Base-by-base conservation (phyloP, 176 grass and related monocot species). In the Carex myosuroides region DNA sequence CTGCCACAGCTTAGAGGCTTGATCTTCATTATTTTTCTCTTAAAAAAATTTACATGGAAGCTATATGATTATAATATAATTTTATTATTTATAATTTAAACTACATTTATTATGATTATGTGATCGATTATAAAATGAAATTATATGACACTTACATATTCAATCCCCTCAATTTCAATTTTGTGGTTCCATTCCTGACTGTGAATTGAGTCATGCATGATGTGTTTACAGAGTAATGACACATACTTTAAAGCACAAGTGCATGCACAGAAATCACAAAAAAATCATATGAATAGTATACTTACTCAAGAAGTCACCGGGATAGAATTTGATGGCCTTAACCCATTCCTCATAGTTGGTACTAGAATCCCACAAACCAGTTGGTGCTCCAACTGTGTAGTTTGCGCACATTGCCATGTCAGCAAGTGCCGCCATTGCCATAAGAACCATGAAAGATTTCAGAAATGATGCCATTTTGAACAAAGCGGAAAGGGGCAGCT, bases 231-330 rank as follows among this genome's bases (percentile, higher is more conserved):
- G 16, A 70, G 6, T 17, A 70, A 70, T 69, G 32, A 17, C 32
- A 69, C 66, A 70, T 70, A 68, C 32, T 17, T 42, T 18, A 11
- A 3, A 42, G 46, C 46, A 39, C 37, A 39, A 26, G 26, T 26
- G 26, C 55, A 58, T 61, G n/a, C 60, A 62, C 20, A 62, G 8
- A 54, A 8, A 77, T 50, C 70, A 70, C 3, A 56, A 81, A 26
- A 26, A 68, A 39, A 68, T 41, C 17, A 53, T 26, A 82, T 10
- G 13, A 37, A 37, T 61, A 18, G 24, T 64, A 30, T 83, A 83
- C 61, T 83, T 83, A 83, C 80, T 83, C 41, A 83, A n/a, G 39
- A 66, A 32, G 62, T 83, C 81, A 3, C 81, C 62, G 5, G 81
- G 2, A 29, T 68, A 69, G 22, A 83, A 83, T 4, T 14, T 83